A percentile compares a stretch with the other conserved stretches of the same genome.
phyloP scores from a whole-genome alignment of 2,329 filamentous ascomycete genomes.

The Botrytis byssoidea region DNA sequence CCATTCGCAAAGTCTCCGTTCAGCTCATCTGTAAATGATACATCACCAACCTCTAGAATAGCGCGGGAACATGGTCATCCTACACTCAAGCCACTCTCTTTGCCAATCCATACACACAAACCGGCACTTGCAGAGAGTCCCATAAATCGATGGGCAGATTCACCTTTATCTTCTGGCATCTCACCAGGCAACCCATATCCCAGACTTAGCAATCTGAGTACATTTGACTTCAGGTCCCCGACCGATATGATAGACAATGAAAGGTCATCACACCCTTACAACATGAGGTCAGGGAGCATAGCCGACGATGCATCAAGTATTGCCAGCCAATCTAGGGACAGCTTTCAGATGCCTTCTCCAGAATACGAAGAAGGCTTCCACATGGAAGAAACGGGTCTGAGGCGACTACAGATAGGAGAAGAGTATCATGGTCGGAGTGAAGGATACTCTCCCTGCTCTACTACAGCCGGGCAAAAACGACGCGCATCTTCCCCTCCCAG shows the following conservation, averaged over 20 bases:
- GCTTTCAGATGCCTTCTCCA: conserved; percentile 52
- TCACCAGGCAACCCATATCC: conserved; percentile 34
- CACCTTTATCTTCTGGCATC: conserved; percentile 34
- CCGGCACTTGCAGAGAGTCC: conserved; percentile 36
- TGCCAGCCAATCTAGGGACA: conserved; percentile 54
- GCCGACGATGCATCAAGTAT: conserved; percentile 52
- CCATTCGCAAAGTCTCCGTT: conserved; percentile 33
- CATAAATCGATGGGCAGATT: conserved; percentile 37
- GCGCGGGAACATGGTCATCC: conserved; percentile 35
- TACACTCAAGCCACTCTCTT: conserved; percentile 39
- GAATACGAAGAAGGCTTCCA: conserved; percentile 45
- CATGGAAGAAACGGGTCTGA: conserved; percentile 54
- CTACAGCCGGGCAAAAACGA: conserved; percentile 56
- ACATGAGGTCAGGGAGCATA: conserved; percentile 45
- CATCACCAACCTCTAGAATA: conserved; percentile 39
- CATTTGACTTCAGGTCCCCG: conserved; percentile 36
- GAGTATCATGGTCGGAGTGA: conserved; percentile 45
- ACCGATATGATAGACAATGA: conserved; percentile 37
- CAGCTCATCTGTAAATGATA: conserved; percentile 38
- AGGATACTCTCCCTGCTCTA: conserved; percentile 35
- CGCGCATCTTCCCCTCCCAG: conserved; percentile 61
- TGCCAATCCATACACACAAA: conserved; percentile 37
- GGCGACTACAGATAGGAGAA: conserved; percentile 49
- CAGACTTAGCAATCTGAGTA: conserved; percentile 28
- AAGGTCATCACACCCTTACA: conserved; percentile 35